These are phyloP conservation scores for Rhodotorula sp. DNA, from an alignment of 1,284 basidiomycete genomes.

Conservation along the genomic window DNA sequence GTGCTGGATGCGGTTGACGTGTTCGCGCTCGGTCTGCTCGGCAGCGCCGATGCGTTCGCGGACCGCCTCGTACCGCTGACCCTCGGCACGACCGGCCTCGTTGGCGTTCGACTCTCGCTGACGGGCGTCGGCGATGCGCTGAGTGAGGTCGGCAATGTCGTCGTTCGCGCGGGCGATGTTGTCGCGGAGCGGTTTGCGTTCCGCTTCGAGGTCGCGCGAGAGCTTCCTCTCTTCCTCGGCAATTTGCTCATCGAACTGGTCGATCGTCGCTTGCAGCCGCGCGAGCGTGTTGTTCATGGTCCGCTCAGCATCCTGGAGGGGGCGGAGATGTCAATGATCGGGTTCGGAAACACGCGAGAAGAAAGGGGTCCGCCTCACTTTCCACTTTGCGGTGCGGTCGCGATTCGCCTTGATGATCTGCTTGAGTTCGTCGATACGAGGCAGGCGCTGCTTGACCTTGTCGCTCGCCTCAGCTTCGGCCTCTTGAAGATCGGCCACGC, in stretches of 20 bases:
- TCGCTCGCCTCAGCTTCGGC: conserved; percentile 47
- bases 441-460: conserved; percentile 18
- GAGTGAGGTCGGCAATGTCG: conserved; percentile 10
- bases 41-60: conserved; percentile 9
- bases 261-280: conserved; percentile 54
- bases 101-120: conserved; percentile 8
- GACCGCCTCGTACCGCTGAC: conserved; percentile 5
- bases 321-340: background rate
- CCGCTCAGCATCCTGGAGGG: conserved; percentile 20
- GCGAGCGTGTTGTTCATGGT: conserved; percentile 16
- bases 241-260: conserved; percentile 58
- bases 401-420: conserved; percentile 56
- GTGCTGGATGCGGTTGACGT: conserved; percentile 1
- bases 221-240: conserved; percentile 59
- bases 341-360: background rate
- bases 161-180: conserved; percentile 22
- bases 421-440: conserved; percentile 35
- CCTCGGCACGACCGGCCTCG: background rate
- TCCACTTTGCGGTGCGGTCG: conserved; percentile 53
- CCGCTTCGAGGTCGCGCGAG: conserved; percentile 57
- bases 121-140: background rate
- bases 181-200: conserved; percentile 44
- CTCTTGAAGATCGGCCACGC: conserved; percentile 53
- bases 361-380: conserved; percentile 49
- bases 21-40: background rate